Conservation (phyloP, 192 early-diverging fungal species). For the Glomus cerebriforme region DNA sequence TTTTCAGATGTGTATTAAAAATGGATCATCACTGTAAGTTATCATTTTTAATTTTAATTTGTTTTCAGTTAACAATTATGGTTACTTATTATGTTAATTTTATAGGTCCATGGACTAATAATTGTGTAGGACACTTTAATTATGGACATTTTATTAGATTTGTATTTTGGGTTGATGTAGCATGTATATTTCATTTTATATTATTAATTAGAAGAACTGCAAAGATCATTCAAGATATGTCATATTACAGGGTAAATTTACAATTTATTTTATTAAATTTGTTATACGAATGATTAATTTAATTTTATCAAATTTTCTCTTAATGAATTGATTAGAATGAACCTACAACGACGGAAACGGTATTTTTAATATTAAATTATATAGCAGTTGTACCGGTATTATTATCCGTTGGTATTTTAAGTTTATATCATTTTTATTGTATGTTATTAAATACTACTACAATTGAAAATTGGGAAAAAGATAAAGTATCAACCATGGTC, state of each 20-base stretch:
- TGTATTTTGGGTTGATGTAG: conserved; percentile 64
- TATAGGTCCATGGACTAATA: conserved; percentile 78
- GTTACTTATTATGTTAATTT: neutral
- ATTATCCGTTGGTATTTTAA: conserved; percentile 68
- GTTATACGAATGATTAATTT: neutral
- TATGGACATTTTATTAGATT: conserved; percentile 80
- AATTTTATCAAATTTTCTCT: neutral
- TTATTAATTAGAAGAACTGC: conserved; percentile 58
- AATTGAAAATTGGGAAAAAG: conserved; percentile 82
- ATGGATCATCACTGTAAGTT: conserved; percentile 81
- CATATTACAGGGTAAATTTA: conserved; percentile 32
- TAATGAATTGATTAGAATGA: conserved; percentile 37
- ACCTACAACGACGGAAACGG: conserved; percentile 63
- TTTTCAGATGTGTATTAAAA: conserved; percentile 67
- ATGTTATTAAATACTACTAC: conserved; percentile 74
- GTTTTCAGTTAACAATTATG: neutral
- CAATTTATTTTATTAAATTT: neutral
- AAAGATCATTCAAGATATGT: conserved; percentile 42
- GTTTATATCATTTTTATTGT: conserved; percentile 74
- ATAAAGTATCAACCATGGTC: conserved; percentile 64
- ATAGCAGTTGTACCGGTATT: conserved; percentile 69
- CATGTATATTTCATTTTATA: conserved; percentile 55
- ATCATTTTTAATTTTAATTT: neutral
- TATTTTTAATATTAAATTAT: conserved; percentile 76
- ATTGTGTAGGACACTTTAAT: conserved; percentile 81